These are phyloP conservation scores for Kewa caespitosa DNA, from an alignment of 179 eudicot genomes.

Conservation along the genomic window DNA sequence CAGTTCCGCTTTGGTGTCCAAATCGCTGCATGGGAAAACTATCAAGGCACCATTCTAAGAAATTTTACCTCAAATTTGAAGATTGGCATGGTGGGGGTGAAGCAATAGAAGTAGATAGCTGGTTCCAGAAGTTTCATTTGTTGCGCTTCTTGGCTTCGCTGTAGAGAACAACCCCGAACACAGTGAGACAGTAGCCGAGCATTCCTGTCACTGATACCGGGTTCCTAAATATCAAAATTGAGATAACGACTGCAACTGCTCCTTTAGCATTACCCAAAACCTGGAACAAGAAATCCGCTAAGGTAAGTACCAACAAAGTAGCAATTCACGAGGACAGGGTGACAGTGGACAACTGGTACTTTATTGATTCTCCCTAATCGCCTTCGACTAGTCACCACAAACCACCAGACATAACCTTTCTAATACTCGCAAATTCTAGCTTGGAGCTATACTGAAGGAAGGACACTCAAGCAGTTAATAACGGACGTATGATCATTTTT, in stretches of 20 bases:
- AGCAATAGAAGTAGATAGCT: slow-evolving; percentile 9
- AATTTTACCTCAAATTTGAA: slow-evolving; percentile 14
- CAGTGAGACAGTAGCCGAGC: slow-evolving; percentile 57
- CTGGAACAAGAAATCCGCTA: slow-evolving; percentile 25
- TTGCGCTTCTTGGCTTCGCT: slow-evolving; percentile 59
- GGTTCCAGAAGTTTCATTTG: slow-evolving; percentile 28
- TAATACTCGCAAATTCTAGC: too few species aligned
- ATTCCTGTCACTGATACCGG: slow-evolving; percentile 62
- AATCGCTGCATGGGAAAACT: neutral
- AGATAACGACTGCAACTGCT: slow-evolving; percentile 59
- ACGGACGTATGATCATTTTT: neutral
- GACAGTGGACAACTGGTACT: too few species aligned
- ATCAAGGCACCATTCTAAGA: slow-evolving; percentile 12
- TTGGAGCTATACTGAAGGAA: neutral
- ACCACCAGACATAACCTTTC: too few species aligned
- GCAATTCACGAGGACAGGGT: neutral
- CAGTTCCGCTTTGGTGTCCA: slow-evolving; percentile 3
- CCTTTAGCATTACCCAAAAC: slow-evolving; percentile 65
- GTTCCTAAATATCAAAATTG: slow-evolving; percentile 58
- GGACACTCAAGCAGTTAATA: neutral
- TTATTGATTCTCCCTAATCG: too few species aligned
- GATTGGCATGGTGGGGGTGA: slow-evolving; percentile 2
- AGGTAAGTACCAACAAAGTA: slow-evolving; percentile 11
- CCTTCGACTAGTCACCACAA: too few species aligned
- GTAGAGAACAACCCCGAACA: slow-evolving; percentile 53